Evolutionary conservation across 345 rosid genomes (phyloP).

Genomic region (Dipteronia sinensis): DNA sequence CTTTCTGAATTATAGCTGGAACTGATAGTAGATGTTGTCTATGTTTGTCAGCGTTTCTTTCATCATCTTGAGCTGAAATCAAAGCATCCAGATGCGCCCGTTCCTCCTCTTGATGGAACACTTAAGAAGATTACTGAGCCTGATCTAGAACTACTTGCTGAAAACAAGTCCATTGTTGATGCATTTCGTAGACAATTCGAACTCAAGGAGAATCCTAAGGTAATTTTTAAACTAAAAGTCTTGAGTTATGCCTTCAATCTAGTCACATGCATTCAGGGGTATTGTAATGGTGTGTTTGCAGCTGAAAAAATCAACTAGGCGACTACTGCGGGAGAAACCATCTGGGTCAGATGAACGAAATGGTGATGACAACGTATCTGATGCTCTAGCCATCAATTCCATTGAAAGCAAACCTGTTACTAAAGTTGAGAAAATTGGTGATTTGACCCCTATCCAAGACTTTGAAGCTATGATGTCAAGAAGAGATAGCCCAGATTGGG

Average conservation of each 20-base stretch:
- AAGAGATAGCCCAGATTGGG: slow-evolving; percentile 73
- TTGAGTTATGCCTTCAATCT: slow-evolving; percentile 8
- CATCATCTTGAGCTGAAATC: slow-evolving; percentile 78
- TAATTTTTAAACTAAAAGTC: slow-evolving; percentile 20
- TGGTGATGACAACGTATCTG: slow-evolving; percentile 25
- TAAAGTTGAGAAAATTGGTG: slow-evolving; percentile 50
- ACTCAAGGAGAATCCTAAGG: slow-evolving; percentile 80
- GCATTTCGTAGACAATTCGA: slow-evolving; percentile 57
- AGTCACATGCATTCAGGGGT: not conserved
- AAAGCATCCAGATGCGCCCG: slow-evolving; percentile 64
- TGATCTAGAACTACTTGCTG: slow-evolving; percentile 57
- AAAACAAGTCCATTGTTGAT: slow-evolving; percentile 52
- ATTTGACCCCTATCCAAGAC: slow-evolving; percentile 69
- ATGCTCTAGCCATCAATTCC: slow-evolving; percentile 28
- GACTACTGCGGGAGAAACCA: slow-evolving; percentile 50
- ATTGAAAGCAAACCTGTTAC: slow-evolving; percentile 28
- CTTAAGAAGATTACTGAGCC: slow-evolving; percentile 72
- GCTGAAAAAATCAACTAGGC: slow-evolving; percentile 65
- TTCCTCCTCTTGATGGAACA: slow-evolving; percentile 75
- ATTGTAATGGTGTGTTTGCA: slow-evolving; percentile 34
- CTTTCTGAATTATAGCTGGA: not conserved
- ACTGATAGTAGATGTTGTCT: slow-evolving; percentile 26
- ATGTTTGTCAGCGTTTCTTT: slow-evolving; percentile 65
- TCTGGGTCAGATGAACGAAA: slow-evolving; percentile 67
- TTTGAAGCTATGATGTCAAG: slow-evolving; percentile 82